Evolutionary conservation across 164 flowering plant genomes (phyloP), one percentile per base, ranked within the genome.

Genomic region (Nelumbo lutea): DNA sequence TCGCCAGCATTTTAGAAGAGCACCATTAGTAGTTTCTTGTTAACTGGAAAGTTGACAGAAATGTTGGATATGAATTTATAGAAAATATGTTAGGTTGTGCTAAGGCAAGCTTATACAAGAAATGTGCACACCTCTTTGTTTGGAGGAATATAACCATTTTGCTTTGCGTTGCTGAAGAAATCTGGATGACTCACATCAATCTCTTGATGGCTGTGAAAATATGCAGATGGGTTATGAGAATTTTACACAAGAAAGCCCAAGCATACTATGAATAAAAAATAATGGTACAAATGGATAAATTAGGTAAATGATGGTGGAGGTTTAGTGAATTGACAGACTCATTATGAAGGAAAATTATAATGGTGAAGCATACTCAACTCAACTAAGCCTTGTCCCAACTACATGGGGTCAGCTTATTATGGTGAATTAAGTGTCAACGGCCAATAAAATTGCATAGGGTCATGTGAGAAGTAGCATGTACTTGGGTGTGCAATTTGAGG

Each of bases 161-260:
- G 86, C 84, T 89, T 95, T 59, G 97, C 97, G 13, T 87, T 75
- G 55, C 81, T 80, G 75, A 92, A 95, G 77, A 92, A 95, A 10
- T 95, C 99, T 68, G 97, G 96, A 86, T 95, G 99, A 66, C 94
- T 92, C 64, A 95, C 99, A 83, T 95, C 99, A 72, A 89, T 85
- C 65, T 95, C 99, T 79, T 92, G 84, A 79, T 95, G 99, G 78
- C 98, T 93, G 86, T 78, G 82, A 51, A 72, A 43, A 68, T 43
- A 41, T n/a, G 62, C 14, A 3, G 15, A 52, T 0, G 56, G 46
- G 40, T 50, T n/a, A 43, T 63, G 59, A 60, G 72, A 46, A 47
- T 51, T 39, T 7, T 15, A 52, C 27, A 47, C 15, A 56, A 62
- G 40, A 50, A 56, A 42, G 55, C 62, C 53, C 45, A 50, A 10